Evolutionary conservation across 306 rosid species (phyloP).

Genomic region (Heteromeles arbutifolia): DNA sequence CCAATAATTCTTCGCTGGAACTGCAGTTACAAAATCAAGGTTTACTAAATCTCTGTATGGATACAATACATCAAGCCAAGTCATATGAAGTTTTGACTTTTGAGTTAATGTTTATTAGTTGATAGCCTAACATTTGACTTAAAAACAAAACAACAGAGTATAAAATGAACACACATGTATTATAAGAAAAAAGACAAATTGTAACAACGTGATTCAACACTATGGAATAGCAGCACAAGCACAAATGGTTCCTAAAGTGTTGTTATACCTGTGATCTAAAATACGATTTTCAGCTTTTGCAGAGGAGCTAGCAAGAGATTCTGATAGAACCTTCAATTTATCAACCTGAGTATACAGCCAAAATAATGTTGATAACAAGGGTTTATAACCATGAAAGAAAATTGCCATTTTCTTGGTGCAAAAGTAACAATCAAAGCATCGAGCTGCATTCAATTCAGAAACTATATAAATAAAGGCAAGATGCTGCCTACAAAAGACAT

Average conservation of each 20-base stretch:
- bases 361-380: slow-evolving; percentile 1
- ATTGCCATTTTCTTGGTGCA: not conserved
- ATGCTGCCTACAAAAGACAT: not conserved
- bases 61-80: not conserved
- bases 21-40: not conserved
- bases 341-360: slow-evolving; percentile 60
- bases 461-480: not conserved
- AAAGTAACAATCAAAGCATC: not conserved
- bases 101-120: not conserved
- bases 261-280: slow-evolving; percentile 69
- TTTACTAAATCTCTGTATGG: not conserved
- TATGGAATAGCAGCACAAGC: not conserved
- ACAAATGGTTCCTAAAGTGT: not conserved
- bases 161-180: not conserved
- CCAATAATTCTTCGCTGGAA: not conserved
- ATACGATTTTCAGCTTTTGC: slow-evolving; percentile 92
- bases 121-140: not conserved
- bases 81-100: not conserved
- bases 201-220: not conserved
- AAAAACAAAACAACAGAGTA: not conserved
- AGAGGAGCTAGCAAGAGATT: slow-evolving; percentile 89
- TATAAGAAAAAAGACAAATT: not conserved
- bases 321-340: slow-evolving; percentile 84
- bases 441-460: not conserved
- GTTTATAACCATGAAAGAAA: not conserved